These are phyloP conservation scores for Saccharomycopsis vini DNA, from an alignment of 805 yeast species.

Conservation along the genomic window DNA sequence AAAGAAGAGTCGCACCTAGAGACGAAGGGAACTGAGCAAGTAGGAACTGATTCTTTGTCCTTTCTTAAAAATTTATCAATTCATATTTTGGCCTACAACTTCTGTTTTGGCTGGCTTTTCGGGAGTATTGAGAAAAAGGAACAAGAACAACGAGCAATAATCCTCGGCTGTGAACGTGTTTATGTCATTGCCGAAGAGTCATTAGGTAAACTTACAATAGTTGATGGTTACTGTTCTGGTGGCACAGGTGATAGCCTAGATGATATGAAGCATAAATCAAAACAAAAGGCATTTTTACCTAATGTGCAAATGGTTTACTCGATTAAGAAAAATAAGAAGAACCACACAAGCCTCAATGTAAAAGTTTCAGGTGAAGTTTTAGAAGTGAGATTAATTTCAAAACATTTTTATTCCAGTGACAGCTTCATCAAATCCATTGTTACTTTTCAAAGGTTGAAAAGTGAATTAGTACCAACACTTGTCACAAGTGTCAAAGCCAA, in stretches of 20 bases:
- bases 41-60: too few relatives aligned
- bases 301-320: slow-evolving; percentile 51
- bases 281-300: slow-evolving; percentile 62
- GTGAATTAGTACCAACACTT: slow-evolving; percentile 10
- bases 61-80: slow-evolving; percentile 36
- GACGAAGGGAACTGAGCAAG: too few relatives aligned
- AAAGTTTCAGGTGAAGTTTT: slow-evolving; percentile 58
- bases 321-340: slow-evolving; percentile 23
- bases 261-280: slow-evolving; percentile 39
- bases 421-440: slow-evolving; percentile 13
- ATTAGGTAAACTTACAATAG: slow-evolving; percentile 58
- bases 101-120: slow-evolving; percentile 76
- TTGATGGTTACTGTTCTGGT: slow-evolving; percentile 61
- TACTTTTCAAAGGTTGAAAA: slow-evolving; percentile 13
- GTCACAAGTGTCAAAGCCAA: not conserved
- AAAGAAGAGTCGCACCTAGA: too few relatives aligned
- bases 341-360: slow-evolving; percentile 34
- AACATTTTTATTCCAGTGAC: slow-evolving; percentile 32
- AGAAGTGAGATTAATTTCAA: slow-evolving; percentile 55
- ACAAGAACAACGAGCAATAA: slow-evolving; percentile 31
- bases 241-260: slow-evolving; percentile 52
- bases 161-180: slow-evolving; percentile 66
- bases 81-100: slow-evolving; percentile 50
- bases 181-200: slow-evolving; percentile 54
- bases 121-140: too few relatives aligned